Percentiles rank a stretch among this genome's conserved stretches.
Conservation (phyloP, 768 basidiomycete species). For the Plicaturopsis crispa region DNA sequence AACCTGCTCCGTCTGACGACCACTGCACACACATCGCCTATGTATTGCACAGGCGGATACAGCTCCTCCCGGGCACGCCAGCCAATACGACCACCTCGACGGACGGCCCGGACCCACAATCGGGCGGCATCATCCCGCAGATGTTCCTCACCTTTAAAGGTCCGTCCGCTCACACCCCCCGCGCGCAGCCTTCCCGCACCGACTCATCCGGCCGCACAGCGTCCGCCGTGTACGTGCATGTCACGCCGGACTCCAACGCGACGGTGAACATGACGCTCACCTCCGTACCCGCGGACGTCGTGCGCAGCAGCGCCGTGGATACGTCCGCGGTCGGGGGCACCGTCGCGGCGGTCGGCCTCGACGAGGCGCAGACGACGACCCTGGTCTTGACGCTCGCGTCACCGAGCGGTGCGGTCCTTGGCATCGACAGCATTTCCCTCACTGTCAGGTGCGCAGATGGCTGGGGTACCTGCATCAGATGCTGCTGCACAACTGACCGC, state of each 20-base stretch:
- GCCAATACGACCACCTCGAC: slow-evolving; percentile 13
- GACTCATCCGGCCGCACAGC: slow-evolving; percentile 7
- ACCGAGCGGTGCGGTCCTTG: too few species aligned
- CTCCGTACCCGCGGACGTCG: slow-evolving; percentile 18
- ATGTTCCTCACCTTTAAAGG: slow-evolving; percentile 24
- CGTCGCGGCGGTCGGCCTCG: slow-evolving; percentile 17
- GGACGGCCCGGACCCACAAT: slow-evolving; percentile 18
- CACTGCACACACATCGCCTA: too few species aligned
- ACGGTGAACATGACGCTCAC: slow-evolving; percentile 23
- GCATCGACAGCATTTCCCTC: too few species aligned
- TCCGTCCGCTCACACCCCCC: slow-evolving; percentile 1
- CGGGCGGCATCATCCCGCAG: slow-evolving; percentile 20
- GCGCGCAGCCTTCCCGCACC: not conserved
- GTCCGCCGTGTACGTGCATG: slow-evolving; percentile 18
- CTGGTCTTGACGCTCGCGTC: too few species aligned
- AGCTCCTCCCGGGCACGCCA: too few species aligned
- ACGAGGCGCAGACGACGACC: slow-evolving; percentile 21
- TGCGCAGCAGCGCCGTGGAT: slow-evolving; percentile 16
- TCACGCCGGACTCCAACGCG: slow-evolving; percentile 20
- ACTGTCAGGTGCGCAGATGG: too few species aligned
- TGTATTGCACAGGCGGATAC: too few species aligned
- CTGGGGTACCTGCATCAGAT: too few species aligned
- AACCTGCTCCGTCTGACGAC: too few species aligned
- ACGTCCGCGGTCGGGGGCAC: slow-evolving; percentile 15
- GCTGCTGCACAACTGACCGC: too few species aligned